A percentile compares a stretch with the other conserved stretches of the same genome.
phyloP scores from a whole-genome alignment of 768 basidiomycete genomes.

The Pholiota microspora region DNA sequence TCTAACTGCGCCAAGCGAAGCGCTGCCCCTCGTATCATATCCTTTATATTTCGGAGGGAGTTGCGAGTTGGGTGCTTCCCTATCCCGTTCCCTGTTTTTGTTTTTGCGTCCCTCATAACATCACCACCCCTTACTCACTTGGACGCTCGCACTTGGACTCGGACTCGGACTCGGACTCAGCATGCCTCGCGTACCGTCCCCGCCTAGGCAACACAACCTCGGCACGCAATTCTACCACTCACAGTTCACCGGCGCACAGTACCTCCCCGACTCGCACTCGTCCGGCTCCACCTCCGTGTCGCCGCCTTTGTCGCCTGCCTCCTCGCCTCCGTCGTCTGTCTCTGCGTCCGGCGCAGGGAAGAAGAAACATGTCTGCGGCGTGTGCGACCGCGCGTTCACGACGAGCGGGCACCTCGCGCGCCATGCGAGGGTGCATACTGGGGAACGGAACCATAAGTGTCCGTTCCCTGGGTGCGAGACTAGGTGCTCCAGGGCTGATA shows the following conservation, averaged over 20 bases:
- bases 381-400: conserved; percentile 78
- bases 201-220: conserved; percentile 19
- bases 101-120: conserved; percentile 9
- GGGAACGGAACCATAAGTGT: conserved; percentile 89
- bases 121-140: conserved; percentile 11
- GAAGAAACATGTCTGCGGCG: conserved; percentile 64
- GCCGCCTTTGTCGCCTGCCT: conserved; percentile 23
- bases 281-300: conserved; percentile 28
- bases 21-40: conserved; percentile 21
- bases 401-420: conserved; percentile 88
- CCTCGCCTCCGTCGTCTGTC: conserved; percentile 10
- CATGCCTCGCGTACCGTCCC: conserved; percentile 39
- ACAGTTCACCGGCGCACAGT: conserved; percentile 27
- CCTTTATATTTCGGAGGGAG: conserved; percentile 16
- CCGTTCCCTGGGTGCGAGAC: conserved; percentile 96
- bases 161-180: conserved; percentile 8
- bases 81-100: no score
- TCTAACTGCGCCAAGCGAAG: conserved; percentile 29
- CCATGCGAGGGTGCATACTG: conserved; percentile 88
- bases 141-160: conserved; percentile 8
- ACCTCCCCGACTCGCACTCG: conserved; percentile 15
- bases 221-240: conserved; percentile 31
- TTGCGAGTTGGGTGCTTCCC: no score
- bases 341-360: conserved; percentile 23
- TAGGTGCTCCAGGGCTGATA: conserved; percentile 87